A percentile compares a stretch with the other conserved stretches of the same genome.
These are phyloP conservation scores for Pythium grandisporangium DNA, from an alignment of 352 stramenopile genomes.

Conservation along the genomic window DNA sequence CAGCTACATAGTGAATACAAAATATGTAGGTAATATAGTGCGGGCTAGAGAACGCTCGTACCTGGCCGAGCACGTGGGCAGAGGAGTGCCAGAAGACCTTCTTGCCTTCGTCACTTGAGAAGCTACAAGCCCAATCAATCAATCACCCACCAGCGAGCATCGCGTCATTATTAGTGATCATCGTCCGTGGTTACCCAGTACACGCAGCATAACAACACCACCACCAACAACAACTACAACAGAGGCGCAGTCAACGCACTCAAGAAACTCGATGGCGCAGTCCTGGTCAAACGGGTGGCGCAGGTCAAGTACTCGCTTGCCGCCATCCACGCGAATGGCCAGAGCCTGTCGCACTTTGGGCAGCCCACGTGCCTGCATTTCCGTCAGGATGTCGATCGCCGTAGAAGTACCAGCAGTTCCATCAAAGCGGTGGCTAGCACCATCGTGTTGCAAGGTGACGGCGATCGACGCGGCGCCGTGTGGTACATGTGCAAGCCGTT, in stretches of 20 bases:
- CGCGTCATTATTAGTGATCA: no score
- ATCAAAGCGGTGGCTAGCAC: slow-evolving; percentile 23
- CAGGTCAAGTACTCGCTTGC: slow-evolving; percentile 39
- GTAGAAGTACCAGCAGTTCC: slow-evolving; percentile 33
- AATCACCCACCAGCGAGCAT: no score
- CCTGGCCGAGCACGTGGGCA: slow-evolving; percentile 96
- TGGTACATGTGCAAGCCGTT: slow-evolving; percentile 6
- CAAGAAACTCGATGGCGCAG: slow-evolving; percentile 43
- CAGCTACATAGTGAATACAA: no score
- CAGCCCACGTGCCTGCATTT: slow-evolving; percentile 38
- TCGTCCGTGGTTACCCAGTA: no score
- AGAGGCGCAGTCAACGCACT: slow-evolving; percentile 22
- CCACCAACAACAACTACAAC: neutral
- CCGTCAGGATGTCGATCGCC: slow-evolving; percentile 48
- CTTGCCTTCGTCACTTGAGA: slow-evolving; percentile 60
- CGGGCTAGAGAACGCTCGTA: no score
- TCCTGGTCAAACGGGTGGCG: slow-evolving; percentile 31
- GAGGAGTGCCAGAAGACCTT: slow-evolving; percentile 98
- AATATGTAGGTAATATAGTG: no score
- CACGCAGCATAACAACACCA: neutral
- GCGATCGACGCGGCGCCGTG: slow-evolving; percentile 24
- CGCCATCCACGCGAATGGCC: slow-evolving; percentile 28
- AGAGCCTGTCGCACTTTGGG: slow-evolving; percentile 57
- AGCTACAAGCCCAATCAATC: no score
- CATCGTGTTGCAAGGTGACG: slow-evolving; percentile 23